phyloP scores from a whole-genome alignment of 2,329 filamentous ascomycete species.

The Hymenoscyphus occultus region DNA sequence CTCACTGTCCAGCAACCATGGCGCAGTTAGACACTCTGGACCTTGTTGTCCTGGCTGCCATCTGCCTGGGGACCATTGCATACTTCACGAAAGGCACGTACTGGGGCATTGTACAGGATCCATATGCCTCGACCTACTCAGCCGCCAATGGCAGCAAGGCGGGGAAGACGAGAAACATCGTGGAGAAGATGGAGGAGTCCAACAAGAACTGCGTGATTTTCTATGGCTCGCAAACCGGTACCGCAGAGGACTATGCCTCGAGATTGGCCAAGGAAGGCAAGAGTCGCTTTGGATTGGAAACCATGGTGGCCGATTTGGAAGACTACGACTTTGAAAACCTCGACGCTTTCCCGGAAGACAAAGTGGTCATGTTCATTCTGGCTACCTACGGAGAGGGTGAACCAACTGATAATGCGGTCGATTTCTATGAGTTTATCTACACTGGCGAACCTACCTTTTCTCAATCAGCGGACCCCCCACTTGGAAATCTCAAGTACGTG shows the following conservation, averaged over 20 bases:
- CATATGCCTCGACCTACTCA: constrained; percentile 74
- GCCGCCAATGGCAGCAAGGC: constrained; percentile 68
- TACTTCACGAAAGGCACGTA: constrained; percentile 98
- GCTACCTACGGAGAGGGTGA: constrained; percentile 98
- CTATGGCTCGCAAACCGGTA: constrained; percentile 97
- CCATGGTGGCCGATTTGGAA: constrained; percentile 96
- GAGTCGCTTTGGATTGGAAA: constrained; percentile 92
- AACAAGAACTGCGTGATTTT: constrained; percentile 98
- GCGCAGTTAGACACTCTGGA: constrained; percentile 95
- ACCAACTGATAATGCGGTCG: constrained; percentile 96
- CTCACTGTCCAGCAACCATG: constrained; percentile 52
- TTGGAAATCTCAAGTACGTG: constrained; percentile 86
- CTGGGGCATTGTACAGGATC: constrained; percentile 86
- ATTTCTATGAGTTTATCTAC: constrained; percentile 96
- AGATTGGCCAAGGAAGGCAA: constrained; percentile 95
- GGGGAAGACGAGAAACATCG: constrained; percentile 83
- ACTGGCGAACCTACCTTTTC: constrained; percentile 80
- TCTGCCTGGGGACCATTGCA: constrained; percentile 82
- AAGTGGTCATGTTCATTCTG: constrained; percentile 90
- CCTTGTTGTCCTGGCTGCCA: constrained; percentile 80
- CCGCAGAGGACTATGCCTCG: constrained; percentile 96
- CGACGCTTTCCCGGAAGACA: constrained; percentile 83
- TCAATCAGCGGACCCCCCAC: constrained; percentile 67
- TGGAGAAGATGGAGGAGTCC: constrained; percentile 93
- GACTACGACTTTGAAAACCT: constrained; percentile 97